A percentile compares a stretch with the other conserved stretches of the same genome.
phyloP scores from a whole-genome alignment of 2,329 filamentous ascomycete genomes.

The Colletotrichum australisinense region DNA sequence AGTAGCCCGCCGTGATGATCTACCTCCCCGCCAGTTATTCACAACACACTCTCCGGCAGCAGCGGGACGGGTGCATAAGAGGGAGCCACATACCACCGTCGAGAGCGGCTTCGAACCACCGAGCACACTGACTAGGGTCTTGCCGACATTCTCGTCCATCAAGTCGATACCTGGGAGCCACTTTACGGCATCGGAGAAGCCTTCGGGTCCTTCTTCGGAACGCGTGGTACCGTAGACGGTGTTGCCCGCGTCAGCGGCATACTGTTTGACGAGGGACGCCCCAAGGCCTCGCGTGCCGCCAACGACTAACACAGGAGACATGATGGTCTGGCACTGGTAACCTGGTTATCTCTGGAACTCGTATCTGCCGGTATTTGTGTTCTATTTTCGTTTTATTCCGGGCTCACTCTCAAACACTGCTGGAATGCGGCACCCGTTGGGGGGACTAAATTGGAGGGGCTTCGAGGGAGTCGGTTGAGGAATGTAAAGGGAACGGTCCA shows the following conservation, averaged over 20 bases:
- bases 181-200: conserved; percentile 55
- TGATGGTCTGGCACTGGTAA: conserved; percentile 37
- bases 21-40: conserved; percentile 44
- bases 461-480: not conserved
- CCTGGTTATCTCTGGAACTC: no score
- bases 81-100: conserved; percentile 52
- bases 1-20: conserved; percentile 77
- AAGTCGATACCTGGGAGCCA: conserved; percentile 73
- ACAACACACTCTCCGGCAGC: not conserved
- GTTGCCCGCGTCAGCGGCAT: conserved; percentile 58
- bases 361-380: not conserved
- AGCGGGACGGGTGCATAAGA: conserved; percentile 37
- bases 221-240: conserved; percentile 71
- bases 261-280: conserved; percentile 68
- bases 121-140: conserved; percentile 59
- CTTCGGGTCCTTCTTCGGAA: conserved; percentile 54
- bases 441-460: not conserved
- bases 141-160: conserved; percentile 57
- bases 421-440: conserved; percentile 31
- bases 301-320: conserved; percentile 69
- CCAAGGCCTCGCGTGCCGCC: conserved; percentile 78
- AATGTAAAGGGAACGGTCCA: conserved; percentile 15
- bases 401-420: conserved; percentile 15
- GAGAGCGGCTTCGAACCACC: conserved; percentile 51
- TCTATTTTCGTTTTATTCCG: conserved; percentile 12